phyloP scores from a whole-genome alignment of 2,329 filamentous ascomycete genomes.

The Aspergillus bombycis region DNA sequence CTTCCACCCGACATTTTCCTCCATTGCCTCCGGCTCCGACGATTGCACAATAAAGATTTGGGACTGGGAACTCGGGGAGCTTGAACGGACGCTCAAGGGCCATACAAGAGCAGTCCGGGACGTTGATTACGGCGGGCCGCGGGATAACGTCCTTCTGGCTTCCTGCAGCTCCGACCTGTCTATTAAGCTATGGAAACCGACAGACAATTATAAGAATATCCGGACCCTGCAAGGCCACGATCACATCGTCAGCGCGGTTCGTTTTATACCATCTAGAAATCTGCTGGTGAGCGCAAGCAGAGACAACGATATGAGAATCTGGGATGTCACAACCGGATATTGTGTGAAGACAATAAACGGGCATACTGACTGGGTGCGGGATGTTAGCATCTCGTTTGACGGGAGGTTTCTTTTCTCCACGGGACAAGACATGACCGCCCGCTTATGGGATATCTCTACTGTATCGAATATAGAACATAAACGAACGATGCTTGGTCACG shows the following conservation, averaged over 20 bases:
- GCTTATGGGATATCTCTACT: conserved; percentile 77
- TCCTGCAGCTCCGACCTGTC: conserved; percentile 88
- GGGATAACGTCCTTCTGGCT: conserved; percentile 76
- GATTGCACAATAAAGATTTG: conserved; percentile 95
- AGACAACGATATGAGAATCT: conserved; percentile 83
- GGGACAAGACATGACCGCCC: conserved; percentile 78
- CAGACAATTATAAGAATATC: conserved; percentile 93
- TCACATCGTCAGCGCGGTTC: conserved; percentile 84
- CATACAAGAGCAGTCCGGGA: conserved; percentile 88
- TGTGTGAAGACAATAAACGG: conserved; percentile 88
- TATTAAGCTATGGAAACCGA: conserved; percentile 93
- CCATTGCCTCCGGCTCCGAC: conserved; percentile 85
- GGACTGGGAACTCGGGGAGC: conserved; percentile 93
- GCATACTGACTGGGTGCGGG: conserved; percentile 88
- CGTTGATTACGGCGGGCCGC: conserved; percentile 85
- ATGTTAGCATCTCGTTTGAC: conserved; percentile 79
- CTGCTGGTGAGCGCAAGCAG: conserved; percentile 83
- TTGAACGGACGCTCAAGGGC: conserved; percentile 87
- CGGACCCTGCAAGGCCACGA: conserved; percentile 88
- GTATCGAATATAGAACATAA: conserved; percentile 70
- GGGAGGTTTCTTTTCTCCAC: conserved; percentile 81
- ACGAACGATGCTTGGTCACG: conserved; percentile 78
- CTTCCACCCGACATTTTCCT: conserved; percentile 90
- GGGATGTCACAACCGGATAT: conserved; percentile 92
- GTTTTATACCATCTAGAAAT: conserved; percentile 86